Evolutionary conservation across 805 yeast species (phyloP).

Genomic region (Wickerhamomyces chambardii): DNA sequence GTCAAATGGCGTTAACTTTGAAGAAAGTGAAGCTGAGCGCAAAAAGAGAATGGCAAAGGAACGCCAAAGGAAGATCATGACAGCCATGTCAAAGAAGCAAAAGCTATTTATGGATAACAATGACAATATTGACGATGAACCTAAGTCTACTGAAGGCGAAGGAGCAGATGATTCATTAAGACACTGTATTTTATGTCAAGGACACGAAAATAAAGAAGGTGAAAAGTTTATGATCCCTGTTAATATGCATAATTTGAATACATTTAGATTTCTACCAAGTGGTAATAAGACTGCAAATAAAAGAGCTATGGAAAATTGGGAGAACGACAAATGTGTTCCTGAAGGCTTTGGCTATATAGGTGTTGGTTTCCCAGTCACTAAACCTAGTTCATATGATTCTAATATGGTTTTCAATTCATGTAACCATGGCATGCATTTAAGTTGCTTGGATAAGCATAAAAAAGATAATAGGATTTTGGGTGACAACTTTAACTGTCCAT

Average conservation of each 20-base stretch:
- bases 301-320: slow-evolving; percentile 14
- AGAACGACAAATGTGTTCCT: slow-evolving; percentile 9
- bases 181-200: slow-evolving; percentile 53
- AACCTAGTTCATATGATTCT: slow-evolving; percentile 1
- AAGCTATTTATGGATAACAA: slow-evolving; percentile 52
- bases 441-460: slow-evolving; percentile 64
- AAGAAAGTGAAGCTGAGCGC: slow-evolving; percentile 48
- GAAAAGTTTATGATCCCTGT: slow-evolving; percentile 30
- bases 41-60: slow-evolving; percentile 49
- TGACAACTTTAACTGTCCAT: slow-evolving; percentile 81
- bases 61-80: slow-evolving; percentile 52
- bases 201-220: slow-evolving; percentile 32
- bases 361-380: slow-evolving; percentile 15
- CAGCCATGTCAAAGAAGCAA: slow-evolving; percentile 66
- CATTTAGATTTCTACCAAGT: slow-evolving; percentile 10
- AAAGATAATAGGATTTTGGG: slow-evolving; percentile 48
- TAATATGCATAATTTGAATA: slow-evolving; percentile 21
- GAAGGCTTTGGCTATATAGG: slow-evolving; percentile 17
- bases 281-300: background rate
- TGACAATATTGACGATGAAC: slow-evolving; percentile 32
- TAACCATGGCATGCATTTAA: slow-evolving; percentile 87
- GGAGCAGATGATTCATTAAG: slow-evolving; percentile 18
- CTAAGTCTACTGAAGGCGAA: background rate
- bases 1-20: slow-evolving; percentile 24
- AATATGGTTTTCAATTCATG: slow-evolving; percentile 43